Conservation (phyloP, 108 stramenopile species). For the Cyclotella choctawhatcheeana region DNA sequence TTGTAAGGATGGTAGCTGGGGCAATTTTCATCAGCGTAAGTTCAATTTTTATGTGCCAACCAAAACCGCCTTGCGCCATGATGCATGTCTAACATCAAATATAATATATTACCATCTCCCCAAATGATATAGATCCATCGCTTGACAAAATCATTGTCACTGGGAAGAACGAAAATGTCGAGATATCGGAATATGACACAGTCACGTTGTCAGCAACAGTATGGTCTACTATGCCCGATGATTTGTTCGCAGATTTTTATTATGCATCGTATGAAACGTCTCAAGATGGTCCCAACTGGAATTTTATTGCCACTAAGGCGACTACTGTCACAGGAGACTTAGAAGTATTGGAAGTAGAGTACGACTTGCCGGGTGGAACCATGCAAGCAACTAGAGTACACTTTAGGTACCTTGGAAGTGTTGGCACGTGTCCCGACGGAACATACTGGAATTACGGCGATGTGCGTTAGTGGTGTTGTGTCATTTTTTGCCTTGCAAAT, state of each 20-base stretch:
- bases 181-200: slow-evolving; percentile 2
- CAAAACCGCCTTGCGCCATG: not conserved
- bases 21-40: slow-evolving; percentile 7
- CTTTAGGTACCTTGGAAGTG: not conserved
- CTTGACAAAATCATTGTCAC: not conserved
- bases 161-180: not conserved
- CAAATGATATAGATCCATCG: not conserved
- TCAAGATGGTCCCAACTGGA: not conserved
- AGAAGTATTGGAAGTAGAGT: not conserved
- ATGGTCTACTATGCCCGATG: not conserved
- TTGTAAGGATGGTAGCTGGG: slow-evolving; percentile 3
- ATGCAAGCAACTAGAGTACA: not conserved
- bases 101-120: not conserved
- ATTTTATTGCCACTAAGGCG: not conserved
- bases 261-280: not conserved
- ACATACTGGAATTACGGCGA: slow-evolving; percentile 6
- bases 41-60: not conserved
- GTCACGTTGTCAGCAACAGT: not conserved
- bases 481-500: no score
- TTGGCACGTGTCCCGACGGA: not conserved
- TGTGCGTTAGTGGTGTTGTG: no score
- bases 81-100: not conserved
- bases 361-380: not conserved
- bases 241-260: slow-evolving; percentile 9
- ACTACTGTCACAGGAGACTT: not conserved